Evolutionary conservation across 805 yeast species (phyloP).

Genomic region (Hagleromyces aurorensis): DNA sequence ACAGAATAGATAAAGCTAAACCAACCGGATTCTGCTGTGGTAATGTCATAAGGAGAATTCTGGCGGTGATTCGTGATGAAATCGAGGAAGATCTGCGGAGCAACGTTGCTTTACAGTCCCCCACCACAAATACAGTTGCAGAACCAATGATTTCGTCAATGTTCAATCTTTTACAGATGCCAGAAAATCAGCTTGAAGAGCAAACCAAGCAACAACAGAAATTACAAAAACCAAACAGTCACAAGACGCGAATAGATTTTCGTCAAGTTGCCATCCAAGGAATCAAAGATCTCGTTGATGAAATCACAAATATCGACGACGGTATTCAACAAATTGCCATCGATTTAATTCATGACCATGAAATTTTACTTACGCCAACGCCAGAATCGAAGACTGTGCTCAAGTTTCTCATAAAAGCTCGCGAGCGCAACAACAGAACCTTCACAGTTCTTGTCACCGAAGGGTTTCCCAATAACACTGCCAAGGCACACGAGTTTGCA

Average conservation of each 20-base stretch:
- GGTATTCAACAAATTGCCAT: conserved; percentile 85
- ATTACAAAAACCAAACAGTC: conserved; percentile 18
- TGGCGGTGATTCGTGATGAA: conserved; percentile 84
- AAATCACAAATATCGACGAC: conserved; percentile 80
- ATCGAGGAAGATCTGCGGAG: conserved; percentile 43
- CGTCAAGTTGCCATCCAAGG: conserved; percentile 86
- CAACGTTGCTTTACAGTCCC: conserved; percentile 11
- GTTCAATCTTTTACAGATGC: conserved; percentile 74
- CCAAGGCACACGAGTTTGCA: conserved; percentile 70
- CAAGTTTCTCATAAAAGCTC: conserved; percentile 78
- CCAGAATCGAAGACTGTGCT: conserved; percentile 86
- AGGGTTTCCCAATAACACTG: conserved; percentile 82
- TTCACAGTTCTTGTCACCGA: conserved; percentile 91
- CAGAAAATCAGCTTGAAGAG: conserved; percentile 20
- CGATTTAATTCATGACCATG: conserved; percentile 91
- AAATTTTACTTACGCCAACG: conserved; percentile 78
- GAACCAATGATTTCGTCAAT: conserved; percentile 68
- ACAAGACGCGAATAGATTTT: conserved; percentile 44
- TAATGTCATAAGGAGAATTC: conserved; percentile 80
- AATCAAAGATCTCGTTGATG: conserved; percentile 86
- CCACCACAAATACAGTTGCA: conserved; percentile 15
- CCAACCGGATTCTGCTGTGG: conserved; percentile 88
- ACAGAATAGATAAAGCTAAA: conserved; percentile 62
- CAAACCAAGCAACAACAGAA: conserved; percentile 13
- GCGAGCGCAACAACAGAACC: conserved; percentile 64